A percentile compares a stretch with the other conserved stretches of the same genome.
Evolutionary conservation across 1,139 yeast genomes (phyloP).

Genomic region (Candida dubliniensis): DNA sequence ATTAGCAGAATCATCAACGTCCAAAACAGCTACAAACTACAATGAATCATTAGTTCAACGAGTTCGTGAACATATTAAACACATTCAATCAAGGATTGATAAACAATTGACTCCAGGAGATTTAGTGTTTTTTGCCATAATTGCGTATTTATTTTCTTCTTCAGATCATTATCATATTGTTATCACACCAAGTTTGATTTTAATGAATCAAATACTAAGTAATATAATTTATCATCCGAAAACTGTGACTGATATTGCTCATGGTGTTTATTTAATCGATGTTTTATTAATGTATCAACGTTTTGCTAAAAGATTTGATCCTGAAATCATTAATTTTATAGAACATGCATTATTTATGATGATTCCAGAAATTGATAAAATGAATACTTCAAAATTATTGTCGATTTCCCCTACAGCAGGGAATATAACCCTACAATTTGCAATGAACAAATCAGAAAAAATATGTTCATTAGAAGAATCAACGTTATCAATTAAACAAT

Average conservation of each 20-base stretch:
- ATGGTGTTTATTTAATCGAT: slow-evolving; percentile 63
- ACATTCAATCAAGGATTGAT: slow-evolving; percentile 51
- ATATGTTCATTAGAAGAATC: slow-evolving; percentile 8
- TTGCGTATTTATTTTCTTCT: slow-evolving; percentile 83
- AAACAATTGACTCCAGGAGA: slow-evolving; percentile 47
- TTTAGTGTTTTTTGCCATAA: slow-evolving; percentile 62
- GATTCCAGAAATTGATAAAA: slow-evolving; percentile 40
- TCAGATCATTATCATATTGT: slow-evolving; percentile 95
- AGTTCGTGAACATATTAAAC: slow-evolving; percentile 33
- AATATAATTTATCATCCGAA: slow-evolving; percentile 38
- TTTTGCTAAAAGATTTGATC: slow-evolving; percentile 74
- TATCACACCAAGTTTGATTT: slow-evolving; percentile 76
- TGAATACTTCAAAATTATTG: slow-evolving; percentile 9
- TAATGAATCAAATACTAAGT: slow-evolving; percentile 68
- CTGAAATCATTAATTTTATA: slow-evolving; percentile 69
- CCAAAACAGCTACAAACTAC: slow-evolving; percentile 25
- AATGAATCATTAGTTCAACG: slow-evolving; percentile 60
- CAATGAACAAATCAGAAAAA: slow-evolving; percentile 7
- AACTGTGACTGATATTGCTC: slow-evolving; percentile 21
- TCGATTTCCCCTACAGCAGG: slow-evolving; percentile 4
- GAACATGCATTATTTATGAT: slow-evolving; percentile 52
- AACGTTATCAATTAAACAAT: slow-evolving; percentile 19
- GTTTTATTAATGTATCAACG: slow-evolving; percentile 71
- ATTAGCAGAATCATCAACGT: slow-evolving; percentile 47
- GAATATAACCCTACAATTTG: slow-evolving; percentile 2